A percentile compares a stretch with the other conserved stretches of the same genome.
Conservation (phyloP, 2,329 filamentous ascomycete species). For the Fusarium ramigenum region DNA sequence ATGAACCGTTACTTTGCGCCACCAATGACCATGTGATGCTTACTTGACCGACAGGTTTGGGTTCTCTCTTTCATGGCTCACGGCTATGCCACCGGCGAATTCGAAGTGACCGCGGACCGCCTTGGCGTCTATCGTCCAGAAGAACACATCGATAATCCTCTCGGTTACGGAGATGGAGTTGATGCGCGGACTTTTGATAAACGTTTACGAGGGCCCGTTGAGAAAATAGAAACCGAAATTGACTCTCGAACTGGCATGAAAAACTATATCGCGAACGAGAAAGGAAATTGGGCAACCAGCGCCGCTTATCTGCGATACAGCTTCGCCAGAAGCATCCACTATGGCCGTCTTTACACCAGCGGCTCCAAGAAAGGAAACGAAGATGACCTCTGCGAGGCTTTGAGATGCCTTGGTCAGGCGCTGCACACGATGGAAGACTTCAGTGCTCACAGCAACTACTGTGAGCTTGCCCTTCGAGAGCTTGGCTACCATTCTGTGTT, state of each 20-base stretch:
- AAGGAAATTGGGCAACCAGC: constrained; percentile 88
- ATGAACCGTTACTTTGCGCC: constrained; percentile 5
- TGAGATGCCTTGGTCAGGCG: constrained; percentile 79
- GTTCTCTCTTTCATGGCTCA: constrained; percentile 83
- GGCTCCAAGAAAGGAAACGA: constrained; percentile 73
- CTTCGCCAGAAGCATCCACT: constrained; percentile 78
- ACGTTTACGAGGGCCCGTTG: constrained; percentile 82
- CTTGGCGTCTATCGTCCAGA: constrained; percentile 84
- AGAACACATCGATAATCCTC: constrained; percentile 79
- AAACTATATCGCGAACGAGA: constrained; percentile 97
- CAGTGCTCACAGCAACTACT: constrained; percentile 85
- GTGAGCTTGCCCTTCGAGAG: constrained; percentile 79
- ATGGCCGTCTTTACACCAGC: constrained; percentile 76
- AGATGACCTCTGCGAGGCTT: constrained; percentile 80
- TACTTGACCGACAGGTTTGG: constrained; percentile 64
- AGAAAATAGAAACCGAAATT: constrained; percentile 75
- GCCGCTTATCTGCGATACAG: constrained; percentile 84
- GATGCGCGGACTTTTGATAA: constrained; percentile 86
- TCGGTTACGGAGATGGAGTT: constrained; percentile 84
- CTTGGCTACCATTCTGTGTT: constrained; percentile 85
- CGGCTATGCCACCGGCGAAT: constrained; percentile 86
- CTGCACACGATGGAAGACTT: constrained; percentile 83
- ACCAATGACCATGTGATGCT: neutral
- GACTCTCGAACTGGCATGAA: constrained; percentile 92
- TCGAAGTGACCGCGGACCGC: constrained; percentile 83